Base-by-base conservation (phyloP, 2,329 filamentous ascomycete species). In the Mycogone perniciosa region DNA sequence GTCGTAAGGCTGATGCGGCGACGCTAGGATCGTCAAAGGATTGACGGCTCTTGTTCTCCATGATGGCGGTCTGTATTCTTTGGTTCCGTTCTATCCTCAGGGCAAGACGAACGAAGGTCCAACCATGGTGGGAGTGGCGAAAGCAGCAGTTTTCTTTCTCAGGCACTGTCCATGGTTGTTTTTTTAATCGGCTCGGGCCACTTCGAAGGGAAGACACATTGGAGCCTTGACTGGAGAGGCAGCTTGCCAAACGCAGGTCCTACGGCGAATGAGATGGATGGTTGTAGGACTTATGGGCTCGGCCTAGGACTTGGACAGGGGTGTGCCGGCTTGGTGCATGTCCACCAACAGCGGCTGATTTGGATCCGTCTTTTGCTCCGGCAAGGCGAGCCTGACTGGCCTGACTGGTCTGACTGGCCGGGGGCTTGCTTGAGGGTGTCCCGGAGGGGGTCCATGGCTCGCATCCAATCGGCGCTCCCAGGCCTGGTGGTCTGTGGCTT, bases 31-130 rank as follows among this genome's bases (percentile, higher is more conserved):
- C 60, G 48, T 65, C 65, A 42, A 63, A 54, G 52, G 61, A 60
- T 50, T 34, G 52, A 33, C 60, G 62, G 31, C 60, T 62, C 54
- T 66, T 66, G 54, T 60, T 57, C 50, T 67, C 64, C 65, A 67
- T 67, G 42, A 47, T 40, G 51, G 46, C 48, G 27, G 42, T 33
- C 6, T 31, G 46, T 40, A 44, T 44, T 37, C 30, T 33, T 52
- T 33, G 47, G 44, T 43, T 44, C 46, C 46, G 44, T 26, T 55
- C 51, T 41, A 50, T 46, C 27, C 53, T 40, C 44, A 31, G 52
- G 51, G 2, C 37, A 47, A 27, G 34, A 42, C 35, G 54, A 56
- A 31, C 31, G 41, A 37, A 37, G 45, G 13, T 34, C 42, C 33
- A 43, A 41, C 26, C 39, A 31, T 13, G 39, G 45, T 38, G 47